Conservation (phyloP, 2,329 filamentous ascomycete species). For the Curvularia spicifera region DNA sequence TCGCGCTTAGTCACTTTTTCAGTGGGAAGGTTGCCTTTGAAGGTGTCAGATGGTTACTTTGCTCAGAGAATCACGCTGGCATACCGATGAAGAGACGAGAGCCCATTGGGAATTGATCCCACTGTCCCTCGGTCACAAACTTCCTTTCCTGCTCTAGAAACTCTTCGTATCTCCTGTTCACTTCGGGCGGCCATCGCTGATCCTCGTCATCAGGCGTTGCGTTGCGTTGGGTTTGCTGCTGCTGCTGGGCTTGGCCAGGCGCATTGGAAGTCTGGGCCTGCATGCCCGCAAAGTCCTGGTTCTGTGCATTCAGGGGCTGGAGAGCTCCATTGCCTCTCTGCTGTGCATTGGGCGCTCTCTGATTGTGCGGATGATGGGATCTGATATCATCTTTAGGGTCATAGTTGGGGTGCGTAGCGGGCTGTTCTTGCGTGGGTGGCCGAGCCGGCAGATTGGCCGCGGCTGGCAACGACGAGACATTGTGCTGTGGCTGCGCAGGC, state of each 20-base stretch:
- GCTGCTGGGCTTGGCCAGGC: slow-evolving; percentile 38
- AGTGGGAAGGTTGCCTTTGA: slow-evolving; percentile 82
- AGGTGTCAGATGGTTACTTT: slow-evolving; percentile 21
- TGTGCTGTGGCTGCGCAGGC: slow-evolving; percentile 41
- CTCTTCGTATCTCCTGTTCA: slow-evolving; percentile 72
- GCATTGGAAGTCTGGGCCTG: slow-evolving; percentile 37
- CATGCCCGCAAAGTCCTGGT: slow-evolving; percentile 14
- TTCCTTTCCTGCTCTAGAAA: slow-evolving; percentile 76
- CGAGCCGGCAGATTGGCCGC: slow-evolving; percentile 54
- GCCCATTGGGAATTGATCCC: slow-evolving; percentile 79
- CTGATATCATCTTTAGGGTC: slow-evolving; percentile 57
- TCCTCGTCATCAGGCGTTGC: slow-evolving; percentile 54
- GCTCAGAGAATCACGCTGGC: slow-evolving; percentile 26
- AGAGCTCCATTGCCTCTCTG: slow-evolving; percentile 33
- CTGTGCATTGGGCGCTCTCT: slow-evolving; percentile 46
- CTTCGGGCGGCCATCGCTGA: slow-evolving; percentile 61
- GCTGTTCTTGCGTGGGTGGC: slow-evolving; percentile 58
- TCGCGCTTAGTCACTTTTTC: slow-evolving; percentile 94
- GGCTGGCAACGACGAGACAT: slow-evolving; percentile 48
- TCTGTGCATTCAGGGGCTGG: slow-evolving; percentile 26
- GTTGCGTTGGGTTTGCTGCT: slow-evolving; percentile 35
- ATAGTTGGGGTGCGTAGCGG: slow-evolving; percentile 57
- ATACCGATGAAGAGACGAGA: slow-evolving; percentile 82
- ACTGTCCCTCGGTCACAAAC: slow-evolving; percentile 78
- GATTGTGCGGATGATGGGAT: slow-evolving; percentile 58